Evolutionary conservation across 2,329 filamentous ascomycete species (phyloP), one percentile per base, ranked within the genome.

Genomic region (Hymenoscyphus linearis): DNA sequence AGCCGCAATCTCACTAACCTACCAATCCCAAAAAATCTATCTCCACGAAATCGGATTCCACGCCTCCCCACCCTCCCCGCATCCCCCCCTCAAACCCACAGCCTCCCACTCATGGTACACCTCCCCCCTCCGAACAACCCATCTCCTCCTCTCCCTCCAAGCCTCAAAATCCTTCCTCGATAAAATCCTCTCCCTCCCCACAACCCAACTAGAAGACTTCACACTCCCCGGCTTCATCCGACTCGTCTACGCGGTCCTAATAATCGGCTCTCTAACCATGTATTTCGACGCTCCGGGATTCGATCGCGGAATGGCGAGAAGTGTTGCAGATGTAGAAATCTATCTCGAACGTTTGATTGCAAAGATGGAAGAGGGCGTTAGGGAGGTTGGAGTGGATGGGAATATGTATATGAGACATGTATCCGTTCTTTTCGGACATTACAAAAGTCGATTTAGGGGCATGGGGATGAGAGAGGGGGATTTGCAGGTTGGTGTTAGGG

Each of bases 31-130:
- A 12, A 62, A 62, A 4, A 65, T 67, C n/a, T 65, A 70, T 13
- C 34, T 69, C 16, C 64, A 67, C 47, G 68, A 68, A 52, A 66
- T 73, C 25, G 64, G 67, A 7, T 67, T 72, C 16, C 70, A 73
- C 22, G 62, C 62, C 13, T 40, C 25, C 5, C 34, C 58, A 37
- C 59, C 64, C 18, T 44, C 60, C 12, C 35, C 54, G n/a, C n/a
- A 4, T n/a, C 31, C 6, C 57, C 62, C 16, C 27, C 57, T 3
- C 12, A 57, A n/a, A 54, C 26, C 50, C 25, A 13, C 57, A 10
- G 53, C 10, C 14, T 27, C 35, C 26, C 57, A 35, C 2, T 64
- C 64, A 16, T 70, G 67, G 66, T 67, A 68, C 40, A 56, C 62
- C 37, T 65, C 67, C n/a, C 13, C 58, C 2, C 31, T 59, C 2